Conservation (phyloP, 1,284 basidiomycete genomes). For the Ganoderma sp. region DNA sequence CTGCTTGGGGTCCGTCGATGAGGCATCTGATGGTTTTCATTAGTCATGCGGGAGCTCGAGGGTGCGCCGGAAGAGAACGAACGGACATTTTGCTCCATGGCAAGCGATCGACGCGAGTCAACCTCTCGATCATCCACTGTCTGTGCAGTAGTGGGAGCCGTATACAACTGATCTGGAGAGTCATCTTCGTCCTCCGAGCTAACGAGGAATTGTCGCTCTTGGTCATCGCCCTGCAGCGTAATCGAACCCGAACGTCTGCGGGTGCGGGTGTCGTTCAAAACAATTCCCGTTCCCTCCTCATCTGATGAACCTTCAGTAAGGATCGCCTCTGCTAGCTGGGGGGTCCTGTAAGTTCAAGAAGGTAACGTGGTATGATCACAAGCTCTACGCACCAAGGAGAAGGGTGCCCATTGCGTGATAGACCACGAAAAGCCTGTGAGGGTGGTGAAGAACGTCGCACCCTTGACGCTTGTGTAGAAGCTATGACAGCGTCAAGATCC, state of each 20-base stretch:
- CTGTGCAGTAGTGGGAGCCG: conserved; percentile 6
- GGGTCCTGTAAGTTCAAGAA: not conserved
- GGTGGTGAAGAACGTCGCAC: conserved; percentile 70
- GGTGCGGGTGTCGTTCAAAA: conserved; percentile 50
- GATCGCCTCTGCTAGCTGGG: conserved; percentile 75
- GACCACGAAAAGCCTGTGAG: conserved; percentile 81
- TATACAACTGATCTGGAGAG: not conserved
- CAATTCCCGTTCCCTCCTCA: conserved; percentile 54
- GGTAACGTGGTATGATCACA: not conserved
- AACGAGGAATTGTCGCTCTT: conserved; percentile 44
- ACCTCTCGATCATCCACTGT: not conserved
- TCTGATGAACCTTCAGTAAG: conserved; percentile 54
- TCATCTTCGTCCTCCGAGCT: conserved; percentile 43
- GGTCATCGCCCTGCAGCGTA: conserved; percentile 31
- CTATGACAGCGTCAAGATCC: conserved; percentile 44
- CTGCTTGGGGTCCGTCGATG: conserved; percentile 35
- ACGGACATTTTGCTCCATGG: conserved; percentile 43
- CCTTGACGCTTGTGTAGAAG: conserved; percentile 64
- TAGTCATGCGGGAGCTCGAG: conserved; percentile 37
- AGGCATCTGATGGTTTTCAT: conserved; percentile 34
- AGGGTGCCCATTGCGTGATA: conserved; percentile 81
- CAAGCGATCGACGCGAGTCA: not conserved
- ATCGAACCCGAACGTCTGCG: conserved; percentile 30
- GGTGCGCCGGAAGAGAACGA: conserved; percentile 40
- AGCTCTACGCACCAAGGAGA: conserved; percentile 62